Base-by-base conservation (phyloP, 495 filamentous ascomycete genomes). In the Aspergillus indologenus region DNA sequence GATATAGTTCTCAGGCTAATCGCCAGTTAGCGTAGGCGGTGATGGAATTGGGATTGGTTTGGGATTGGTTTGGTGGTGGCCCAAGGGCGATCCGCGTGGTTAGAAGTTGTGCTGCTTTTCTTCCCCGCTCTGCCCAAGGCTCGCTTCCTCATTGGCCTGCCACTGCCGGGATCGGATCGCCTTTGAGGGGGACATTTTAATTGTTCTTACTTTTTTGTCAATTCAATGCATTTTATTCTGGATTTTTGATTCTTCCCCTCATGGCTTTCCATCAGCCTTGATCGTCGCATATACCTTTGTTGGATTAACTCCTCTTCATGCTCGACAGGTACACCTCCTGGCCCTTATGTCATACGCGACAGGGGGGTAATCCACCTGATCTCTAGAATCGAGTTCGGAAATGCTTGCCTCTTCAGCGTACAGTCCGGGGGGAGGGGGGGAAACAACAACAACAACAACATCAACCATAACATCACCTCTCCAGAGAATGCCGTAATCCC, bases 141-240 rank as follows among this genome's bases (percentile, higher is more conserved):
- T 21, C 48, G 48, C 24, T 24, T 15, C 24, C 24, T 51, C 48
- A 51, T 51, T 51, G 48, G 48, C 24, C 23, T 24, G 48, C 17
- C 22, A 17, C 23, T 51, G 48, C 48, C 48, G 48, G 48, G 48
- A 51, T 51, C 48, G 48, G 48, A 51, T 29, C 23, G 48, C 17
- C 48, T 51, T 51, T 31, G 48, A 51, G 24, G 23, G 48, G 29
- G n/a, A 3, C 11, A 21, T 47, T 46, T 17, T n/a, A n/a, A n/a
- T 45, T 45, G 44, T 8, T 45, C 44, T 45, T 18, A 17, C 6
- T 18, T 45, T 11, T 45, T 7, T n/a, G 44, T 45, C 7, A 18
- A 47, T 47, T 40, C 5, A 9, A 40, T 11, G 12, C 2, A 4
- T 40, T 40, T 40, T 40, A 40, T 40, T 40, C 34, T 40, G 2